phyloP scores from a whole-genome alignment of 768 basidiomycete species.

The Tulasnella sp. region DNA sequence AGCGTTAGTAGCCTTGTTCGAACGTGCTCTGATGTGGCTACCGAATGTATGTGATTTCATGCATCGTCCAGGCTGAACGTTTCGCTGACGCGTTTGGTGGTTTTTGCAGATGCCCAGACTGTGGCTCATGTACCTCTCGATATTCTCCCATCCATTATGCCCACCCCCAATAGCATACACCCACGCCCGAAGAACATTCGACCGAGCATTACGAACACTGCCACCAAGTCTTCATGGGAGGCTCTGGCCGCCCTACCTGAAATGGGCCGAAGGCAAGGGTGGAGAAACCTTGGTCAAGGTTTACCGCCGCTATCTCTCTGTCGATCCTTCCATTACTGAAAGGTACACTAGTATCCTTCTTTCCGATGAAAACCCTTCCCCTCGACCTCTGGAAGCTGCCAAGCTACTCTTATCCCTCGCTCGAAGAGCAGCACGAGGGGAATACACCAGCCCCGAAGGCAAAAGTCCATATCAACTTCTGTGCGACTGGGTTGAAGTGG shows the following conservation, averaged over 20 bases:
- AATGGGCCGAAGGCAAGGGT: constrained; percentile 80
- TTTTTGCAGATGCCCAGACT: constrained; percentile 66
- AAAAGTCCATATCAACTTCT: constrained; percentile 94
- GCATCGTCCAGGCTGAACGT: not conserved
- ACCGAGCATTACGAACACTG: constrained; percentile 85
- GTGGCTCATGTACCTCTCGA: constrained; percentile 87
- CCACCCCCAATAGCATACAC: constrained; percentile 75
- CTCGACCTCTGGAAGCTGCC: constrained; percentile 84
- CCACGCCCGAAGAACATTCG: constrained; percentile 88
- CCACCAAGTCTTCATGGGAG: constrained; percentile 86
- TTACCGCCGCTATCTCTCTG: constrained; percentile 78
- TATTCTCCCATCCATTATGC: constrained; percentile 83
- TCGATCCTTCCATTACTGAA: constrained; percentile 74
- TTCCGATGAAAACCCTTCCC: constrained; percentile 34
- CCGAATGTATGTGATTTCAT: constrained; percentile 51
- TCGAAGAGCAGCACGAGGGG: constrained; percentile 69
- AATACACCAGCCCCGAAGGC: constrained; percentile 78
- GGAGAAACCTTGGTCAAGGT: constrained; percentile 67
- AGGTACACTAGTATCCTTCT: constrained; percentile 62
- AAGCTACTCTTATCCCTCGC: constrained; percentile 80
- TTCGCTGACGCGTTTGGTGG: not conserved
- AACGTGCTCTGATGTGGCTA: constrained; percentile 89
- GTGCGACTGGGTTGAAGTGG: constrained; percentile 83
- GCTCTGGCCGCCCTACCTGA: constrained; percentile 85
- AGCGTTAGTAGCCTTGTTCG: constrained; percentile 72